Evolutionary conservation across 129 eudicot species (phyloP).

Genomic region (Helichrysum umbraculigerum): DNA sequence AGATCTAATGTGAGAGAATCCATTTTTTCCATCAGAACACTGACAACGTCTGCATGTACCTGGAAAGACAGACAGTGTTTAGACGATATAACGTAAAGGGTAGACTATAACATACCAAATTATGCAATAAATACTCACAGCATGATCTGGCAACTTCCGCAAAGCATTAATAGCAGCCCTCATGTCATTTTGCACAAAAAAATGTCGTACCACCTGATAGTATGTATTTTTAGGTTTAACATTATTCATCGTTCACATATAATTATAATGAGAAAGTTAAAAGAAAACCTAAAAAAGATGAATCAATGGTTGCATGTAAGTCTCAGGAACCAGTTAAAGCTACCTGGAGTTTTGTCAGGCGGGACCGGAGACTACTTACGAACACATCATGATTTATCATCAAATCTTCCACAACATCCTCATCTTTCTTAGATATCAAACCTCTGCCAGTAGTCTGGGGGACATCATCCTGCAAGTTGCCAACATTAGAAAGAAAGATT

Average conservation of each 20-base stretch:
- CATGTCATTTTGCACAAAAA: constrained; percentile 75
- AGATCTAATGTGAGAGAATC: constrained; percentile 76
- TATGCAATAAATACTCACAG: constrained; percentile 58
- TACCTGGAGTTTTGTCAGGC: constrained; percentile 95
- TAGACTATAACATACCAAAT: constrained; percentile 2
- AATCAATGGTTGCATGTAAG: constrained; percentile 6
- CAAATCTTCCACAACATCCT: constrained; percentile 45
- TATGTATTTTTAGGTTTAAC: background rate
- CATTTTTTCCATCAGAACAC: constrained; percentile 66
- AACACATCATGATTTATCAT: constrained; percentile 76
- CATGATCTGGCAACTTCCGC: constrained; percentile 82
- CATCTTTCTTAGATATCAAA: constrained; percentile 41
- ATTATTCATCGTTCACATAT: constrained; percentile 5
- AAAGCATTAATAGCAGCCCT: constrained; percentile 77
- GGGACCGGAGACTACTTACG: constrained; percentile 67
- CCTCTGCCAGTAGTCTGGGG: constrained; percentile 47
- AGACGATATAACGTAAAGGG: constrained; percentile 1
- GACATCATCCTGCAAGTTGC: constrained; percentile 56
- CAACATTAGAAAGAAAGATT: constrained; percentile 13
- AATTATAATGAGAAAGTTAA: constrained; percentile 8
- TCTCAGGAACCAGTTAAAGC: background rate
- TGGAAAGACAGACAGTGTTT: constrained; percentile 27
- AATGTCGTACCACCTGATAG: constrained; percentile 86
- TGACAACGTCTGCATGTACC: constrained; percentile 91
- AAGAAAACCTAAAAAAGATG: background rate